phyloP scores from a whole-genome alignment of 306 rosid genomes.

The Fagus sylvatica region DNA sequence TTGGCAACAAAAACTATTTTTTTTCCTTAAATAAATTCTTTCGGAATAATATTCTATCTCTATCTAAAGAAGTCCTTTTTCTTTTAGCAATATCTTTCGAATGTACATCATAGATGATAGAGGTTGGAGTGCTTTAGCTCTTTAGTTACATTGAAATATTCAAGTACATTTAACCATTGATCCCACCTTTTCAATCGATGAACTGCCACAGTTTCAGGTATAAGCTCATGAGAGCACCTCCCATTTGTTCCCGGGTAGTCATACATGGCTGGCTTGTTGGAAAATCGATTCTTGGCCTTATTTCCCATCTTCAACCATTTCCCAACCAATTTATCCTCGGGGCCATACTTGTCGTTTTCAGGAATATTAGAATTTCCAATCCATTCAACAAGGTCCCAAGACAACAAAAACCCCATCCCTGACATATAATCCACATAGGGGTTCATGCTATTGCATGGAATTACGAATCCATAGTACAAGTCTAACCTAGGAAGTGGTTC shows the following conservation, averaged over 20 bases:
- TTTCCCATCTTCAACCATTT: slow-evolving; percentile 35
- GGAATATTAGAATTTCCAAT: slow-evolving; percentile 24
- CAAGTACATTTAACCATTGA: slow-evolving; percentile 28
- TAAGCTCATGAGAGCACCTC: slow-evolving; percentile 30
- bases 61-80: too few relatives aligned
- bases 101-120: neutral
- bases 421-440: slow-evolving; percentile 32
- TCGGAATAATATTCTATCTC: too few relatives aligned
- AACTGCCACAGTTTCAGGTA: slow-evolving; percentile 27
- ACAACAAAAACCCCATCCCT: slow-evolving; percentile 39
- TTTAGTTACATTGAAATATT: slow-evolving; percentile 34
- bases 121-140: neutral
- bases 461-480: slow-evolving; percentile 31
- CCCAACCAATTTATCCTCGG: slow-evolving; percentile 35
- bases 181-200: slow-evolving; percentile 39
- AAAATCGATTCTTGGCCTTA: slow-evolving; percentile 24
- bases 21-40: too few relatives aligned
- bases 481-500: slow-evolving; percentile 33
- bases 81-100: too few relatives aligned
- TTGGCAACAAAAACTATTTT: too few relatives aligned
- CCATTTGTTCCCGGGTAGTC: slow-evolving; percentile 33
- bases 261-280: slow-evolving; percentile 35
- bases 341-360: slow-evolving; percentile 7
- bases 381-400: slow-evolving; percentile 45
- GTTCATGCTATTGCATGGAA: slow-evolving; percentile 29